Conservation (phyloP, 257 asterid species). For the Ballota nigra region DNA sequence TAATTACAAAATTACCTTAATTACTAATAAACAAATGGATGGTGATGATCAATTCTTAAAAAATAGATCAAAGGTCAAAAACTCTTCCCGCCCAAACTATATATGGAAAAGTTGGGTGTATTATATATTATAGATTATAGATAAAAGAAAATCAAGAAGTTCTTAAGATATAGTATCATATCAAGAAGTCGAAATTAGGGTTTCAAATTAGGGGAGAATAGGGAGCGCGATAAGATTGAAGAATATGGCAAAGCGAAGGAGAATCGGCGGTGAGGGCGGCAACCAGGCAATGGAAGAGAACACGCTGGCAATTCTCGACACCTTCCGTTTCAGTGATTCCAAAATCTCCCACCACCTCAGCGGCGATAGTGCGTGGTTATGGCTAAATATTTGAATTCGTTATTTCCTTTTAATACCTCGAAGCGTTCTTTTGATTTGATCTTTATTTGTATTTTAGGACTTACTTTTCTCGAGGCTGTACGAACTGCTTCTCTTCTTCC, state of each 20-base stretch:
- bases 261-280: constrained; percentile 30
- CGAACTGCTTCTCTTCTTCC: constrained; percentile 75
- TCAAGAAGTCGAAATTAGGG: too few species aligned
- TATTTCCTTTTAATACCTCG: neutral
- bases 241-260: constrained; percentile 44
- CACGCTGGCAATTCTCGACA: constrained; percentile 81
- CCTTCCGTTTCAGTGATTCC: constrained; percentile 56
- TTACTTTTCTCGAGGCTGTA: constrained; percentile 85
- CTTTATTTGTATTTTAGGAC: constrained; percentile 40
- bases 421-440: neutral
- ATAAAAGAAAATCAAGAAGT: neutral
- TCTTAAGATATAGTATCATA: neutral
- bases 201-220: neutral
- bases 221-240: neutral
- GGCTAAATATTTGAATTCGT: neutral
- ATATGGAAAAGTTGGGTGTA: too few species aligned
- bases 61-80: too few species aligned
- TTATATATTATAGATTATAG: too few species aligned
- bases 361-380: constrained; percentile 57
- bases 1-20: too few species aligned
- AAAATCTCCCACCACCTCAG: constrained; percentile 60
- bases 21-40: too few species aligned
- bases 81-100: too few species aligned
- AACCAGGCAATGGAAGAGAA: constrained; percentile 69
- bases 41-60: too few species aligned